phyloP scores from a whole-genome alignment of 2,329 filamentous ascomycete species.

The Rhynchosporium graminicola region DNA sequence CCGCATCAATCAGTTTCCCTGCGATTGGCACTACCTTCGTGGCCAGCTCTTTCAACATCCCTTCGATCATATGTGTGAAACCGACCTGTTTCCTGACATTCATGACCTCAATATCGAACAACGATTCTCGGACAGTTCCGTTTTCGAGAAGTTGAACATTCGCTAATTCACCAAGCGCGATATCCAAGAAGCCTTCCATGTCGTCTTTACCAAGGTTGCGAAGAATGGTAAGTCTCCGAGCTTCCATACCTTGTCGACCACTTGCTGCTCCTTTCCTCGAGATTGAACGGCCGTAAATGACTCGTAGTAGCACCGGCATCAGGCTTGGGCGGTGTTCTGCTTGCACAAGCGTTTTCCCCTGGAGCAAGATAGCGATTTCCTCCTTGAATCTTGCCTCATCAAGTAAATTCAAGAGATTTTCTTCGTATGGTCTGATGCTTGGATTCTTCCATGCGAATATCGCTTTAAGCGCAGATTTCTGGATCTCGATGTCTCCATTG shows the following conservation, averaged over 20 bases:
- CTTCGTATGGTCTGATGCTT: constrained; percentile 74
- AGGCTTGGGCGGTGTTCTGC: constrained; percentile 70
- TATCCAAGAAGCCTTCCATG: constrained; percentile 77
- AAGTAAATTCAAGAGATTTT: constrained; percentile 81
- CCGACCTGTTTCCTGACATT: constrained; percentile 81
- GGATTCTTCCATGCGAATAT: constrained; percentile 87
- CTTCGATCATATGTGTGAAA: constrained; percentile 86
- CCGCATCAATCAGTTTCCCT: constrained; percentile 68
- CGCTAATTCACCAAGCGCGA: constrained; percentile 73
- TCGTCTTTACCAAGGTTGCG: constrained; percentile 74
- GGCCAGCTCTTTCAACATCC: constrained; percentile 83
- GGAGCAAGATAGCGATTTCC: constrained; percentile 86
- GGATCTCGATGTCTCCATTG: constrained; percentile 88
- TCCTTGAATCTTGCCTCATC: constrained; percentile 93
- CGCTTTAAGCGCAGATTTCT: constrained; percentile 80
- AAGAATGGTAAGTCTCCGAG: constrained; percentile 77
- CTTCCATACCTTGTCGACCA: constrained; percentile 77
- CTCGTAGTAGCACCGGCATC: constrained; percentile 81
- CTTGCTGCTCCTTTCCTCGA: constrained; percentile 75
- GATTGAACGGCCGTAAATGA: constrained; percentile 89
- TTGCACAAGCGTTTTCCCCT: constrained; percentile 71
- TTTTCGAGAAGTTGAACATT: constrained; percentile 58
- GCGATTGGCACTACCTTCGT: constrained; percentile 69
- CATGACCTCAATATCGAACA: constrained; percentile 60
- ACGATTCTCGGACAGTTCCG: constrained; percentile 40